These are phyloP conservation scores for Penicillium alfredii DNA, from an alignment of 495 filamentous ascomycete species.

Conservation along the genomic window DNA sequence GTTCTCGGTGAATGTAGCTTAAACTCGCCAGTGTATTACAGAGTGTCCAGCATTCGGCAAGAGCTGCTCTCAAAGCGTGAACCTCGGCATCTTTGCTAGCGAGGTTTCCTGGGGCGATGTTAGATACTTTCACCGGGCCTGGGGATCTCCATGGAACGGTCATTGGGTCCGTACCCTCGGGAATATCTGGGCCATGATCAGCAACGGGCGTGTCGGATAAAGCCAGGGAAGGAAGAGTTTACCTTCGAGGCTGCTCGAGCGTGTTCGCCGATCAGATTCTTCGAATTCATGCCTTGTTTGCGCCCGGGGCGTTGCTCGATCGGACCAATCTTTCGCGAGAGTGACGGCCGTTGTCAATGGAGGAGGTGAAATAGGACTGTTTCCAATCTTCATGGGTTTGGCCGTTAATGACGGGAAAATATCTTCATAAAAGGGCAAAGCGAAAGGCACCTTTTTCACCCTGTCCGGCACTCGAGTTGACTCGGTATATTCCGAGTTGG, in stretches of 20 bases:
- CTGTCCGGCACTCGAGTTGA: no score
- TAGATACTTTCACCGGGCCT: constrained; percentile 13
- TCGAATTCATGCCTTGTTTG: constrained; percentile 70
- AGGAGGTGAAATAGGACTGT: constrained; percentile 52
- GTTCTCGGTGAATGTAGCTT: constrained; percentile 76
- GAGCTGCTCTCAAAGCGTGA: constrained; percentile 63
- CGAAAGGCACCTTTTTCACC: no score
- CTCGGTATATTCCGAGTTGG: no score
- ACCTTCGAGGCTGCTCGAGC: constrained; percentile 70
- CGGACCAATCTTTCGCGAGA: constrained; percentile 55
- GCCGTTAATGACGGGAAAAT: no score
- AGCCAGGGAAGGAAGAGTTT: constrained; percentile 14
- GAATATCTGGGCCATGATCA: constrained; percentile 35
- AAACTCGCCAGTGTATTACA: constrained; percentile 85
- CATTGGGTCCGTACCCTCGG: constrained; percentile 27
- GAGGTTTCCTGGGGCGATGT: constrained; percentile 20
- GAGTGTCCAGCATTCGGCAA: constrained; percentile 88
- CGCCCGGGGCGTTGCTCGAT: constrained; percentile 72
- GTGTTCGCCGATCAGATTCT: constrained; percentile 43
- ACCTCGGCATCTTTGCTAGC: constrained; percentile 58
- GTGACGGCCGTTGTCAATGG: constrained; percentile 64
- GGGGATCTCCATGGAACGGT: not conserved
- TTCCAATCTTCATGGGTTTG: no score
- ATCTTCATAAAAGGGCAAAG: no score
- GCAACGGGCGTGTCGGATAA: constrained; percentile 9